Percentiles rank a stretch among this genome's conserved stretches.
Conservation (phyloP, 1,284 basidiomycete genomes). For the Grifola frondosa region DNA sequence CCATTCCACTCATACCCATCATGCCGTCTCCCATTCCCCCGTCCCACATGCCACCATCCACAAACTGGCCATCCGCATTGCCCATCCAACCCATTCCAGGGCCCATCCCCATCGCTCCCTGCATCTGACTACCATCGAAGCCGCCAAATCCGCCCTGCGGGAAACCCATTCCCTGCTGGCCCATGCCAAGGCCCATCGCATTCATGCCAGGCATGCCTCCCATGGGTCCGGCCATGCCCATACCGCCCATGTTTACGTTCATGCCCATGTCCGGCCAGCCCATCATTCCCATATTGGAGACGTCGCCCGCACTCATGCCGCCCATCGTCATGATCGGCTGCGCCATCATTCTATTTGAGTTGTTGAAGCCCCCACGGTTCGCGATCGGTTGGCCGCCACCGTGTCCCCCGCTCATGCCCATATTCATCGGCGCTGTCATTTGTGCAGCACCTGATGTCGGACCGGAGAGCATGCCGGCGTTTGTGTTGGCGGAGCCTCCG, state of each 20-base stretch:
- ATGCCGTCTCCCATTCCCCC: slow-evolving; percentile 29
- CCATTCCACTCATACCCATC: slow-evolving; percentile 35
- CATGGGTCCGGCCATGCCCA: slow-evolving; percentile 18
- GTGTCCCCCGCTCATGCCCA: slow-evolving; percentile 14
- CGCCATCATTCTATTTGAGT: slow-evolving; percentile 46
- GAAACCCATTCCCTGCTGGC: slow-evolving; percentile 15
- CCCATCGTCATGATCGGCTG: slow-evolving; percentile 42
- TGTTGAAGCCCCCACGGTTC: slow-evolving; percentile 20
- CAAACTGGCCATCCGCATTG: slow-evolving; percentile 23
- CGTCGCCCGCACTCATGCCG: slow-evolving; percentile 27
- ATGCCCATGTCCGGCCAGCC: slow-evolving; percentile 25
- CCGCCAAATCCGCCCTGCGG: slow-evolving; percentile 4
- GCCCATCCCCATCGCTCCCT: slow-evolving; percentile 24
- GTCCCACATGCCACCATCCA: slow-evolving; percentile 26
- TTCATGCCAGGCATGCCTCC: slow-evolving; percentile 25
- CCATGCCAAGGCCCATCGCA: slow-evolving; percentile 30
- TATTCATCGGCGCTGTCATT: slow-evolving; percentile 17
- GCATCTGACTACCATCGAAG: slow-evolving; percentile 15
- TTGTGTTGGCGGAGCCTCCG: slow-evolving; percentile 31
- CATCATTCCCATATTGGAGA: slow-evolving; percentile 24
- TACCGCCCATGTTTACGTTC: slow-evolving; percentile 22
- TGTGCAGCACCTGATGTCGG: slow-evolving; percentile 10
- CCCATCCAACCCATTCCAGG: slow-evolving; percentile 32
- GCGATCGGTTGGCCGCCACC: slow-evolving; percentile 18
- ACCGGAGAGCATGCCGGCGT: slow-evolving; percentile 13